A percentile compares a stretch with the other conserved stretches of the same genome.
Conservation (phyloP, 139 green algal species). For the Desmodesmus armatus region DNA sequence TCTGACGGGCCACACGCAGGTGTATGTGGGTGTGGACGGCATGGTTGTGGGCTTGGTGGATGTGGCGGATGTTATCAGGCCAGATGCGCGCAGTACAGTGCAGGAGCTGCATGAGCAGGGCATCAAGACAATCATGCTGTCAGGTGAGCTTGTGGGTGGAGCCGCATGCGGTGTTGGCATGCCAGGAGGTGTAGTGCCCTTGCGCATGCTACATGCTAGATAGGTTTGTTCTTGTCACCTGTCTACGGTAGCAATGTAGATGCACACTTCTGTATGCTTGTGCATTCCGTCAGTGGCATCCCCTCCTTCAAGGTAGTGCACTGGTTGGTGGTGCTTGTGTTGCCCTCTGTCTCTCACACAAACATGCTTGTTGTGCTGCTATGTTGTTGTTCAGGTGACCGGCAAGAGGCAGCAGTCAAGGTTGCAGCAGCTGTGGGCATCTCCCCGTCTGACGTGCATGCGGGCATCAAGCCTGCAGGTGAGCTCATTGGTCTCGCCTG, state of each 20-base stretch:
- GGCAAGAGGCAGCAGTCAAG: constrained; percentile 32
- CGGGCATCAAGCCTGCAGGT: constrained; percentile 73
- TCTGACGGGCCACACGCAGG: constrained; percentile 68
- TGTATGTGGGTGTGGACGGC: constrained; percentile 76
- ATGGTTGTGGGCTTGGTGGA: constrained; percentile 68
- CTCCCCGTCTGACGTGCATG: constrained; percentile 49
- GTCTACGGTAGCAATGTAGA: no score
- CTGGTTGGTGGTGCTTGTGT: no score
- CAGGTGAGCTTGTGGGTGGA: constrained; percentile 58
- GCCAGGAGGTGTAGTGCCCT: background rate
- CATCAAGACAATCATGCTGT: constrained; percentile 79
- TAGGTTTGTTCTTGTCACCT: no score
- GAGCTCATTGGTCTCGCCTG: no score
- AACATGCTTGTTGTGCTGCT: no score
- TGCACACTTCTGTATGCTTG: no score
- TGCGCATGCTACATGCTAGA: no score
- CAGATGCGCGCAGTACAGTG: constrained; percentile 68
- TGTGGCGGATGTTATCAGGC: constrained; percentile 68
- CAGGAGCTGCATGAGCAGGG: constrained; percentile 55
- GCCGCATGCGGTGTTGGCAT: constrained; percentile 79
- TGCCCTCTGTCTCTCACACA: no score
- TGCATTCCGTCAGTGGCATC: no score
- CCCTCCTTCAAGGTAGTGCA: no score
- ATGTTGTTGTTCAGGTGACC: no score
- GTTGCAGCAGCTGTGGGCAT: constrained; percentile 82